Conservation (phyloP, 306 rosid species). For the Mimosa bimucronata region DNA sequence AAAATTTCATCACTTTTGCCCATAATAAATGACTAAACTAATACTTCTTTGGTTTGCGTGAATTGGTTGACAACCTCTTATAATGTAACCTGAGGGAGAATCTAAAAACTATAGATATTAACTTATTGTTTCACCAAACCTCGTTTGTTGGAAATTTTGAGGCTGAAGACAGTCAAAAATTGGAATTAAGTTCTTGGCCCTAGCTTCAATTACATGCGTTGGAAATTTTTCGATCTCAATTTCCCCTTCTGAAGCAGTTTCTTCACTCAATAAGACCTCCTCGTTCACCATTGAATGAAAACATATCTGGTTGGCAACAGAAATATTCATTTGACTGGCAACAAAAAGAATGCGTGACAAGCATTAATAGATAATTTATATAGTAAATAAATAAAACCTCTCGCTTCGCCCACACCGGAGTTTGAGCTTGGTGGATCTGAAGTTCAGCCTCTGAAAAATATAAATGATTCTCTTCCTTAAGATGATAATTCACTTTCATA, state of each 20-base stretch:
- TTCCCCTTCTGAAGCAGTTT: constrained; percentile 55
- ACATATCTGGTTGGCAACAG: constrained; percentile 57
- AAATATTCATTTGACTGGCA: constrained; percentile 26
- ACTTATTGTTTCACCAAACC: constrained; percentile 44
- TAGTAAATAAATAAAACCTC: constrained; percentile 49
- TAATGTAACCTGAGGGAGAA: too few species aligned
- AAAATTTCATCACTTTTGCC: too few species aligned
- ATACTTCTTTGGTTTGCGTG: too few species aligned
- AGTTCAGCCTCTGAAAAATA: constrained; percentile 85
- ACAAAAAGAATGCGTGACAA: constrained; percentile 9
- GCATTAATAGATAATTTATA: not conserved
- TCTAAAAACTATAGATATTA: not conserved
- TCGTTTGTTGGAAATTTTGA: constrained; percentile 48
- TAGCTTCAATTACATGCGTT: constrained; percentile 58
- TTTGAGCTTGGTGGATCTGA: constrained; percentile 64
- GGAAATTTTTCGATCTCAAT: constrained; percentile 64
- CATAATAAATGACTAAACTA: too few species aligned
- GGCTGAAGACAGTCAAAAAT: constrained; percentile 59
- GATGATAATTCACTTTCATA: constrained; percentile 47
- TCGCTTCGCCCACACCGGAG: constrained; percentile 67
- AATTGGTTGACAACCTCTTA: too few species aligned
- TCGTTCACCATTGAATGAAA: constrained; percentile 64
- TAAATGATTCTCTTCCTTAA: constrained; percentile 56
- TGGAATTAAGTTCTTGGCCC: constrained; percentile 71
- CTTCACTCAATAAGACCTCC: constrained; percentile 40